These are phyloP conservation scores for Pisolithus tinctorius DNA, from an alignment of 768 basidiomycete genomes.

Conservation along the genomic window DNA sequence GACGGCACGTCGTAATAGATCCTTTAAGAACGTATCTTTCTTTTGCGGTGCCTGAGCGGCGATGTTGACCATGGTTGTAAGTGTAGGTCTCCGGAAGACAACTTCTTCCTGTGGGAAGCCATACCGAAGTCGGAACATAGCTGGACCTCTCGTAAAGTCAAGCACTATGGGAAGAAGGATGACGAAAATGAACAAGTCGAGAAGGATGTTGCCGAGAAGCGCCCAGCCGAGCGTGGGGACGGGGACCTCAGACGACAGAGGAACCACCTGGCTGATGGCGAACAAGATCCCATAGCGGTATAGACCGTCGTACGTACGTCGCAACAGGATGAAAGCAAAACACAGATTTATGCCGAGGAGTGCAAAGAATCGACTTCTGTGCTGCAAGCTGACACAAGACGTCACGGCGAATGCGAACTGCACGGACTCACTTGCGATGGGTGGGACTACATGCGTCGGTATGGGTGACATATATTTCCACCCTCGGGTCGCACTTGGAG, in stretches of 20 bases:
- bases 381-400: not conserved
- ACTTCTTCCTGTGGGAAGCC: slow-evolving; percentile 24
- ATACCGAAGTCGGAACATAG: slow-evolving; percentile 17
- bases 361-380: slow-evolving; percentile 22
- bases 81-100: slow-evolving; percentile 25
- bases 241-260: slow-evolving; percentile 5
- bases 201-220: slow-evolving; percentile 18
- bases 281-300: slow-evolving; percentile 25
- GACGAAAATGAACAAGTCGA: slow-evolving; percentile 23
- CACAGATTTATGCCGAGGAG: slow-evolving; percentile 19
- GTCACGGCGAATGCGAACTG: not conserved
- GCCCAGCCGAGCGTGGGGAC: slow-evolving; percentile 10
- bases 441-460: slow-evolving; percentile 14
- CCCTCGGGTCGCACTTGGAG: slow-evolving; percentile 8
- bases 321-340: slow-evolving; percentile 19
- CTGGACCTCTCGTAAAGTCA: slow-evolving; percentile 15
- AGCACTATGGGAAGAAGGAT: slow-evolving; percentile 19
- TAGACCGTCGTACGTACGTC: slow-evolving; percentile 17
- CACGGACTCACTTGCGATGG: slow-evolving; percentile 20
- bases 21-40: slow-evolving; percentile 18
- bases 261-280: slow-evolving; percentile 14
- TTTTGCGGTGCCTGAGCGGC: slow-evolving; percentile 19
- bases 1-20: slow-evolving; percentile 21
- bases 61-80: slow-evolving; percentile 19
- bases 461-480: slow-evolving; percentile 26